Evolutionary conservation across 2,329 filamentous ascomycete species (phyloP).

Genomic region (Nemania sp.): DNA sequence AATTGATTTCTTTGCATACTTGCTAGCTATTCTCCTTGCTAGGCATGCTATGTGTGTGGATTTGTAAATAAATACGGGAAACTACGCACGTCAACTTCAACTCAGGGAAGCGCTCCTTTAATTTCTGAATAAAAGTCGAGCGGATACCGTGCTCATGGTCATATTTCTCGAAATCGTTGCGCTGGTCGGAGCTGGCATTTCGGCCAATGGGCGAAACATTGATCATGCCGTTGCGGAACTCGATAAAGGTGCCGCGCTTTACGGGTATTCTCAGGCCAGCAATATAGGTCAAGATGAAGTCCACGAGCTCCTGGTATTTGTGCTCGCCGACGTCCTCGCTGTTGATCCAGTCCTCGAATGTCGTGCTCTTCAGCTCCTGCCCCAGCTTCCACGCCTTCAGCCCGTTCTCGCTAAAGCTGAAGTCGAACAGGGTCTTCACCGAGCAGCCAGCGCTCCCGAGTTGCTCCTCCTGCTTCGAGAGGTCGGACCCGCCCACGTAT

Average conservation of each 20-base stretch:
- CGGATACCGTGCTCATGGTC: conserved; percentile 84
- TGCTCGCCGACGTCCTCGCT: conserved; percentile 91
- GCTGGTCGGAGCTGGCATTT: conserved; percentile 84
- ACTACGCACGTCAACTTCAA: conserved; percentile 81
- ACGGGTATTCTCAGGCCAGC: conserved; percentile 85
- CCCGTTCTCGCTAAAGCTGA: conserved; percentile 97
- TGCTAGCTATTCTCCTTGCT: not conserved
- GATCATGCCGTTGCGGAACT: conserved; percentile 93
- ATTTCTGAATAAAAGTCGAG: conserved; percentile 77
- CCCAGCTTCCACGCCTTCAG: conserved; percentile 91
- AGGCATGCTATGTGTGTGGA: no score
- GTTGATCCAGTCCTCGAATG: conserved; percentile 65
- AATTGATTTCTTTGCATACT: not conserved
- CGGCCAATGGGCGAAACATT: conserved; percentile 87
- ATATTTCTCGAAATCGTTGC: conserved; percentile 83
- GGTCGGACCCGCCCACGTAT: conserved; percentile 92
- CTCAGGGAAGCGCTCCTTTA: conserved; percentile 86
- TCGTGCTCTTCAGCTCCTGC: conserved; percentile 77
- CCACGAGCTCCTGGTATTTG: conserved; percentile 81
- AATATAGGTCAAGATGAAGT: conserved; percentile 83
- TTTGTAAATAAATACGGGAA: not conserved
- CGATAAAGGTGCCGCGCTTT: conserved; percentile 86
- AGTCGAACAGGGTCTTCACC: conserved; percentile 93
- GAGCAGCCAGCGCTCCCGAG: conserved; percentile 75
- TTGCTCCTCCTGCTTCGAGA: conserved; percentile 96